Conservation (phyloP, 495 filamentous ascomycete genomes). For the Tuber calosporum region DNA sequence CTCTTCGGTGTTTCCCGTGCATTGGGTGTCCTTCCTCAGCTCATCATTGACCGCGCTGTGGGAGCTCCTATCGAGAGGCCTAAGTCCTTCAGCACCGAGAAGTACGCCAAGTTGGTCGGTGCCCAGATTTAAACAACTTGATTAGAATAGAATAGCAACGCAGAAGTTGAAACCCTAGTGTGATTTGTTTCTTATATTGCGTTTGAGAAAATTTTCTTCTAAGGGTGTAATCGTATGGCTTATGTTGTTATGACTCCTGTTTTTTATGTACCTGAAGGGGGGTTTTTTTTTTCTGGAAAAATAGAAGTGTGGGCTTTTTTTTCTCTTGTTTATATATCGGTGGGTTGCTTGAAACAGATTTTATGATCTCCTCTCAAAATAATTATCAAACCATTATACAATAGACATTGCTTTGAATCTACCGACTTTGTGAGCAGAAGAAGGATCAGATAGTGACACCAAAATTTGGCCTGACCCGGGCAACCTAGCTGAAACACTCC, state of each 20-base stretch:
- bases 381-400: background rate
- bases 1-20: slow-evolving; percentile 97
- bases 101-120: slow-evolving; percentile 88
- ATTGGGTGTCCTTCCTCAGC: slow-evolving; percentile 93
- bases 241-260: background rate
- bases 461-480: background rate
- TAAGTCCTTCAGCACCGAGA: slow-evolving; percentile 95
- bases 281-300: slow-evolving; percentile 20
- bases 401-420: background rate
- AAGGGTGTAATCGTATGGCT: slow-evolving; percentile 22
- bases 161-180: background rate
- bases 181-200: slow-evolving; percentile 7
- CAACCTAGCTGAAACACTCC: slow-evolving; percentile 3
- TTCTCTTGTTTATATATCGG: background rate
- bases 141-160: slow-evolving; percentile 8
- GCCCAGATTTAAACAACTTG: slow-evolving; percentile 67
- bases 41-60: slow-evolving; percentile 98
- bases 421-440: background rate
- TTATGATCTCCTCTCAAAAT: slow-evolving; percentile 1
- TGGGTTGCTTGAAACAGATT: background rate
- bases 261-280: background rate
- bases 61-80: slow-evolving; percentile 78
- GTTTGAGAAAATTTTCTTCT: background rate
- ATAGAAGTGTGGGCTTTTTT: slow-evolving; percentile 27
- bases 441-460: background rate